Evolutionary conservation across 441 rosid species (phyloP).

Genomic region (California macrophylla): DNA sequence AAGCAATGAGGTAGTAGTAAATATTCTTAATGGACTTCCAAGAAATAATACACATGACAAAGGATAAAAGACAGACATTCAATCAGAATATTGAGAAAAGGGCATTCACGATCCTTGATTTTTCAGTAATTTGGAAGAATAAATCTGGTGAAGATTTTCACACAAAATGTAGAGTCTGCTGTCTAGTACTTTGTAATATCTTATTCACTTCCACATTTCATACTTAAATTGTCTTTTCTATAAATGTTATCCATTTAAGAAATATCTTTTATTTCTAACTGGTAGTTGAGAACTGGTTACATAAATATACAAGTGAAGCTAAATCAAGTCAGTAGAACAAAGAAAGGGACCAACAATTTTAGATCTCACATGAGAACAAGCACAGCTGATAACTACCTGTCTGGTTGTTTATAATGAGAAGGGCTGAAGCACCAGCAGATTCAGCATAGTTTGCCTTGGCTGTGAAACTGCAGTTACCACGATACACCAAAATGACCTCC

Average conservation of each 20-base stretch:
- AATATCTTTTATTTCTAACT: neutral
- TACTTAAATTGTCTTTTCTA: neutral
- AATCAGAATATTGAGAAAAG: neutral
- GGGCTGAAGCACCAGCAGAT: slow-evolving; percentile 45
- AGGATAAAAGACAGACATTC: neutral
- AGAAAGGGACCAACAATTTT: neutral
- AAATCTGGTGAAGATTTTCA: neutral
- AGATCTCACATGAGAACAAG: slow-evolving; percentile 1
- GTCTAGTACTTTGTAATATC: neutral
- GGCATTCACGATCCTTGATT: neutral
- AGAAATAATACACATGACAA: neutral
- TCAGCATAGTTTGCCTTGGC: slow-evolving; percentile 45
- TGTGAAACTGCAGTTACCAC: slow-evolving; percentile 56
- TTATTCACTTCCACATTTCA: neutral
- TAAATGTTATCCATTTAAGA: neutral
- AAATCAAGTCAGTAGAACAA: neutral
- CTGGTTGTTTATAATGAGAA: slow-evolving; percentile 45
- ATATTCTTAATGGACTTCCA: neutral
- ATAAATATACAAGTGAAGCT: neutral
- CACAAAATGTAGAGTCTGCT: neutral
- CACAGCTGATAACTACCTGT: slow-evolving; percentile 26
- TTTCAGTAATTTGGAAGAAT: neutral
- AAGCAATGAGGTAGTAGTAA: neutral
- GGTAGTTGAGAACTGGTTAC: neutral
- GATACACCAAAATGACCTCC: slow-evolving; percentile 48